A percentile compares a stretch with the other conserved stretches of the same genome.
Evolutionary conservation across 2,329 filamentous ascomycete species (phyloP).

Genomic region (Aspergillus novofumigatus): DNA sequence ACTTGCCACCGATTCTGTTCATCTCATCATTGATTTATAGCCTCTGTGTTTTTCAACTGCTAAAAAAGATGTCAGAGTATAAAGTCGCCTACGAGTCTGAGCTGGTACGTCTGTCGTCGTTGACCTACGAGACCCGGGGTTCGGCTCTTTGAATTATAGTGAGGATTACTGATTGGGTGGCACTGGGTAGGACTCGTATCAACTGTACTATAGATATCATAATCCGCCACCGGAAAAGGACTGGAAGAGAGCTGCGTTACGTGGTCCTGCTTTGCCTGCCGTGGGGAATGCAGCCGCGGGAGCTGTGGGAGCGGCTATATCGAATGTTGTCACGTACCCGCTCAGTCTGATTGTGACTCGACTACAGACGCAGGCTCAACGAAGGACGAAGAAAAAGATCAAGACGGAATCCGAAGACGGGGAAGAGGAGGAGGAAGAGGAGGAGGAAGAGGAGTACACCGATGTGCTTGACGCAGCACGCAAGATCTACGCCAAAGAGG

Average conservation of each 20-base stretch:
- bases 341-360: slow-evolving; percentile 77
- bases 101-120: slow-evolving; percentile 12
- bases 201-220: slow-evolving; percentile 42
- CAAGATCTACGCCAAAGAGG: slow-evolving; percentile 68
- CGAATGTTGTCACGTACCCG: slow-evolving; percentile 75
- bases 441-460: slow-evolving; percentile 50
- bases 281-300: slow-evolving; percentile 79
- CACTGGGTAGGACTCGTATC: slow-evolving; percentile 38
- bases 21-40: neutral
- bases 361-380: slow-evolving; percentile 64
- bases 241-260: slow-evolving; percentile 30
- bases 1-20: neutral
- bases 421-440: slow-evolving; percentile 42
- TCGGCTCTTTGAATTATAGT: neutral
- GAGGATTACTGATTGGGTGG: neutral
- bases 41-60: slow-evolving; percentile 51
- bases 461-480: slow-evolving; percentile 65
- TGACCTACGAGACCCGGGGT: neutral
- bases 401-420: slow-evolving; percentile 50
- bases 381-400: slow-evolving; percentile 41
- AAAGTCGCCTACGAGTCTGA: slow-evolving; percentile 59
- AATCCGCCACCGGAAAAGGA: slow-evolving; percentile 25
- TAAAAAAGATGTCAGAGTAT: slow-evolving; percentile 64
- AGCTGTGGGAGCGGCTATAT: slow-evolving; percentile 70
- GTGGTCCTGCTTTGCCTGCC: slow-evolving; percentile 57